Base-by-base conservation (phyloP, 208 protist species). In the Acanthamoeba pearcei region DNA sequence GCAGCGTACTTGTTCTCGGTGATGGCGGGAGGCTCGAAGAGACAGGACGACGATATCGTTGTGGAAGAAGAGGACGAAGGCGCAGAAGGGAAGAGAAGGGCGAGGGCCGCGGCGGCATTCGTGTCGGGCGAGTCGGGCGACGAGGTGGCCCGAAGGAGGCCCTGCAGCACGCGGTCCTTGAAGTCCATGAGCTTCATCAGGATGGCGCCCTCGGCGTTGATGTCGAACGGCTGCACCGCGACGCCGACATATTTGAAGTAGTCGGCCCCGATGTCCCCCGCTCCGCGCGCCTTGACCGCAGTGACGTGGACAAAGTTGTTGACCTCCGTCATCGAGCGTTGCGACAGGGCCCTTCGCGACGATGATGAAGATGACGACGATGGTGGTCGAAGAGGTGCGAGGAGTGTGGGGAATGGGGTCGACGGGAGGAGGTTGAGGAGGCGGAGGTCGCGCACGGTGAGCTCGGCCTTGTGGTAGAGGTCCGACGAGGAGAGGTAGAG, bases 121-220 rank as follows among this genome's bases (percentile, higher is more conserved):
- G 72, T 80, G 72, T 35, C 72, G 32, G 72, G 9, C 24, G 29
- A 19, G n/a, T 19, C 19, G 35, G 72, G 17, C 1, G 32, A 17
- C 27, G 27, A 32, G 62, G 27, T 70, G 62, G 62, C 62, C 57
- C 22, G 57, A 29, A 19, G 8, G 38, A 80, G 72, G 72, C 24
- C 24, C 42, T 80, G 9, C 8, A 29, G 13, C 42, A 80, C 32
- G 42, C 72, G 72, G 42, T 80, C 72, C 72, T 80, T 80, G 72
- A 80, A 80, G 72, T 35, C 72, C 72, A 80, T 35, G 32, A 80
- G 72, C 72, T 80, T 35, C 72, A 80, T 80, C 24, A 80, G 72
- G 32, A 80, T 35, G 19, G 72, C 72, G 72, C 72, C 72, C 32
- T 80, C 72, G 42, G 32, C 72, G 12, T 80, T 35, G 32, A 80